These are phyloP conservation scores for Panicum virgatum DNA, from an alignment of 202 grass and related monocot genomes.

Conservation along the genomic window DNA sequence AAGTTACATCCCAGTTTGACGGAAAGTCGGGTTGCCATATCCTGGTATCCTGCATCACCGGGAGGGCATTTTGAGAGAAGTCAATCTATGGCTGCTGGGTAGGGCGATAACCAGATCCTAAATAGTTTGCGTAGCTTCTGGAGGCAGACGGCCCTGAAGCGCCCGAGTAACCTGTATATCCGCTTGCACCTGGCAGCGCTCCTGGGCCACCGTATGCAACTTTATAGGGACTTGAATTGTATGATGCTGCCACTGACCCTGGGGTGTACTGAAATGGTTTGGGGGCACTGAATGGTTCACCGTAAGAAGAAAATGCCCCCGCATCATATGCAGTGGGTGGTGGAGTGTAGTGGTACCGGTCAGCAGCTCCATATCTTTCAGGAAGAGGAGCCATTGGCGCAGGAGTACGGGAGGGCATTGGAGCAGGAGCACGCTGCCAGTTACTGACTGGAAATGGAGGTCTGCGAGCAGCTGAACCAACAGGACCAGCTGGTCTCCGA, in stretches of 20 bases:
- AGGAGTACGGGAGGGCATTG: constrained; percentile 38
- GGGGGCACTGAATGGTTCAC: constrained; percentile 33
- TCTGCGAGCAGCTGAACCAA: constrained; percentile 39
- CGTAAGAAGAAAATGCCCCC: constrained; percentile 31
- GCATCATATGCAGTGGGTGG: constrained; percentile 38
- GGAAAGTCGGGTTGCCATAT: neutral
- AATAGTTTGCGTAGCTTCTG: constrained; percentile 49
- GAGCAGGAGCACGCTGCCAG: constrained; percentile 46
- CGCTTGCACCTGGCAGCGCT: constrained; percentile 10
- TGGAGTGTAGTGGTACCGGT: constrained; percentile 43
- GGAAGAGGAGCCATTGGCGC: constrained; percentile 38
- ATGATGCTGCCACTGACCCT: constrained; percentile 41
- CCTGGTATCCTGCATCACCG: neutral
- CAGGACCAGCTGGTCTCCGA: constrained; percentile 30
- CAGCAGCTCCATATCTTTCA: constrained; percentile 35
- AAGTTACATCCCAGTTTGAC: constrained; percentile 5
- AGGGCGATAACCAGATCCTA: constrained; percentile 50
- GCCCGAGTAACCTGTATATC: constrained; percentile 30
- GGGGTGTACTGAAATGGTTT: constrained; percentile 57
- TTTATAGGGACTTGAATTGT: constrained; percentile 49
- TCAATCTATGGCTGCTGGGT: constrained; percentile 51
- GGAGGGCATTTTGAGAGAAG: neutral
- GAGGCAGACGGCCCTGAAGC: constrained; percentile 36
- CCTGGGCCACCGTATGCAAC: constrained; percentile 39
- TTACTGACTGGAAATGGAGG: constrained; percentile 28